Evolutionary conservation across 306 rosid genomes (phyloP).

Genomic region (Inga oerstediana): DNA sequence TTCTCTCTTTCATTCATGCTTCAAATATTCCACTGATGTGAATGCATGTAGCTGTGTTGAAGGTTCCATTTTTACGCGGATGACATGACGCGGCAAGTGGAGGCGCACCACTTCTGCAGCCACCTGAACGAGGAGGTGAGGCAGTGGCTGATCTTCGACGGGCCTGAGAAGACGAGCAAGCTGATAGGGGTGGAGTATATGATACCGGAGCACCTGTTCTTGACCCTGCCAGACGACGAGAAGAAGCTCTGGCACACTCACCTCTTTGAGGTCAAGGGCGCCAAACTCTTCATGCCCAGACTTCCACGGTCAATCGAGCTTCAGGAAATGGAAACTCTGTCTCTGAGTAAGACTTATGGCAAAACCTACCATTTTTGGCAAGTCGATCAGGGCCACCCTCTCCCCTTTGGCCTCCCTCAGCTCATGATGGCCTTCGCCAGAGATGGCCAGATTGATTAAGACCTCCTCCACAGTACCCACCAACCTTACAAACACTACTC

Average conservation of each 20-base stretch:
- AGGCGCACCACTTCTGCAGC: conserved; percentile 84
- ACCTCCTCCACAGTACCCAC: conserved; percentile 37
- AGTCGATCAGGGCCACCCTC: conserved; percentile 56
- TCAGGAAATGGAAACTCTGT: conserved; percentile 53
- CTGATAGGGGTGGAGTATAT: conserved; percentile 78
- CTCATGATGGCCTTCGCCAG: conserved; percentile 80
- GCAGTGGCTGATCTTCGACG: conserved; percentile 46
- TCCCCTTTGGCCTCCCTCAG: conserved; percentile 77
- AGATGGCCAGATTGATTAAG: conserved; percentile 62
- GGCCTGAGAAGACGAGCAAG: conserved; percentile 35
- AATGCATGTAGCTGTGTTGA: neutral
- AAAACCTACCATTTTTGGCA: conserved; percentile 87
- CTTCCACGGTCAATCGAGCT: conserved; percentile 53
- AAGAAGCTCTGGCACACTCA: conserved; percentile 85
- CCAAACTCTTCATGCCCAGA: conserved; percentile 57
- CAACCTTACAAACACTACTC: too few species aligned
- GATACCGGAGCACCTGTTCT: conserved; percentile 55
- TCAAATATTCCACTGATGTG: neutral
- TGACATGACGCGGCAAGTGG: conserved; percentile 86
- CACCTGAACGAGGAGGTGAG: conserved; percentile 77
- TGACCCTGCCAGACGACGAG: conserved; percentile 77
- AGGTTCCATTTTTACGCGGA: conserved; percentile 75
- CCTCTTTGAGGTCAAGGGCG: conserved; percentile 85
- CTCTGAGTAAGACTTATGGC: conserved; percentile 73
- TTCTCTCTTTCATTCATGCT: neutral